phyloP scores from a whole-genome alignment of 208 protist species.

The Leishmania guyanensis region DNA sequence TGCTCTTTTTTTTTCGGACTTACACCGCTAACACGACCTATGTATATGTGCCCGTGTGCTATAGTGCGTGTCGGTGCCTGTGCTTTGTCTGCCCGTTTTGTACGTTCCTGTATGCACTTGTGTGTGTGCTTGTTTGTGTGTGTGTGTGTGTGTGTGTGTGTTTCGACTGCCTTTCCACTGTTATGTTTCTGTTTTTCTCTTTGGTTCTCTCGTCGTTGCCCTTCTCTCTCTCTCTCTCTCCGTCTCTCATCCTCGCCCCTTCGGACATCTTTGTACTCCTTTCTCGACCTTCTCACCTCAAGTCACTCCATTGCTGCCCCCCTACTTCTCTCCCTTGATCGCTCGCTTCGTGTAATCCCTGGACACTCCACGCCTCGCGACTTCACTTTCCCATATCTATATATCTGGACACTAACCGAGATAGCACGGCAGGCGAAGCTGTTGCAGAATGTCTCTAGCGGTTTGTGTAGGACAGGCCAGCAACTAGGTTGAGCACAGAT shows the following conservation, averaged over 20 bases:
- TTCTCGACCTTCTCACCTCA: slow-evolving; percentile 6
- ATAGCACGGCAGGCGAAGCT: not conserved
- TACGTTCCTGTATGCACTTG: not conserved
- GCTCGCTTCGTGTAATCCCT: not conserved
- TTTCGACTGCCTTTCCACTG: slow-evolving; percentile 12
- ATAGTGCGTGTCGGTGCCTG: not conserved
- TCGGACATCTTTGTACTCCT: not conserved
- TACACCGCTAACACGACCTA: not conserved
- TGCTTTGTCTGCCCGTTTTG: not conserved
- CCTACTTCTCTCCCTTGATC: not conserved
- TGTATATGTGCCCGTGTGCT: slow-evolving; percentile 2
- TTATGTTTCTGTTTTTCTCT: slow-evolving; percentile 13
- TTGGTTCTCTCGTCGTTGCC: not conserved
- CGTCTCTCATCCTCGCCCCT: slow-evolving; percentile 6
- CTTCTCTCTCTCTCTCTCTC: slow-evolving; percentile 7
- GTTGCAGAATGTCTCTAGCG: not conserved
- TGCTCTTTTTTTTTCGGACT: not conserved
- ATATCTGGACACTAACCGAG: not conserved
- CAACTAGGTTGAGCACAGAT: not conserved
- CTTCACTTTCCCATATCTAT: not conserved
- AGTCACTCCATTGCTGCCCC: not conserved
- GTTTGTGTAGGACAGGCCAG: not conserved
- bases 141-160: slow-evolving; percentile 1
- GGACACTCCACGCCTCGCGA: not conserved
- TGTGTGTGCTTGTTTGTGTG: not conserved